These are phyloP conservation scores for Pilaira anomala DNA, from an alignment of 192 early-diverging fungal species.

Conservation along the genomic window DNA sequence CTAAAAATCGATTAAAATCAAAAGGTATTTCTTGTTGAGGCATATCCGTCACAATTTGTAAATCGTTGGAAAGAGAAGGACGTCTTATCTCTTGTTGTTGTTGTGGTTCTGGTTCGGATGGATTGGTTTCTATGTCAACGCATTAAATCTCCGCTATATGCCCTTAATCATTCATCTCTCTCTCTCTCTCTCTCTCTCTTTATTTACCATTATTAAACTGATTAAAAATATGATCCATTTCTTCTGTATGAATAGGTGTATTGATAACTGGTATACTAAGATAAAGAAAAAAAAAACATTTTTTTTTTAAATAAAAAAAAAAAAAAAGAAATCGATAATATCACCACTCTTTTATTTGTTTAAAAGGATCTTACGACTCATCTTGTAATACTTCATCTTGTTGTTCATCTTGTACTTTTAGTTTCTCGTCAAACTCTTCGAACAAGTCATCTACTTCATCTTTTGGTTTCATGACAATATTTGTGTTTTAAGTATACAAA, in stretches of 20 bases:
- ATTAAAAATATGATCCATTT: slow-evolving; percentile 20
- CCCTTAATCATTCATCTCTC: neutral
- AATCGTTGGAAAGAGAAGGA: neutral
- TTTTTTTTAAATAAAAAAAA: neutral
- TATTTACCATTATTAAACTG: slow-evolving; percentile 15
- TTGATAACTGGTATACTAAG: neutral
- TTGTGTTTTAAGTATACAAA: neutral
- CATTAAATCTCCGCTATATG: neutral
- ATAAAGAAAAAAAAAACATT: neutral
- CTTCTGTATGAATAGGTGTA: neutral
- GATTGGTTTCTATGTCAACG: neutral
- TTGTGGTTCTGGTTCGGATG: too few relatives aligned
- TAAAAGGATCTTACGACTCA: slow-evolving; percentile 15
- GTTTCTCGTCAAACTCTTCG: slow-evolving; percentile 23
- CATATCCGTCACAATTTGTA: slow-evolving; percentile 13
- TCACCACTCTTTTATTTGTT: neutral
- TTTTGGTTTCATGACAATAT: slow-evolving; percentile 7
- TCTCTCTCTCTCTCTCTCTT: neutral
- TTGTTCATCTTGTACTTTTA: slow-evolving; percentile 5
- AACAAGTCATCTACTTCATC: slow-evolving; percentile 15
- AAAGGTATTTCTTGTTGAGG: slow-evolving; percentile 43
- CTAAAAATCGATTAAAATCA: slow-evolving; percentile 72
- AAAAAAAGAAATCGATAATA: neutral
- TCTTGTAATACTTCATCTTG: slow-evolving; percentile 1
- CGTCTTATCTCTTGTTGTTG: neutral